A percentile compares a stretch with the other conserved stretches of the same genome.
Conservation (phyloP, 2,329 filamentous ascomycete species). For the Chrysoporthe austroafricana region DNA sequence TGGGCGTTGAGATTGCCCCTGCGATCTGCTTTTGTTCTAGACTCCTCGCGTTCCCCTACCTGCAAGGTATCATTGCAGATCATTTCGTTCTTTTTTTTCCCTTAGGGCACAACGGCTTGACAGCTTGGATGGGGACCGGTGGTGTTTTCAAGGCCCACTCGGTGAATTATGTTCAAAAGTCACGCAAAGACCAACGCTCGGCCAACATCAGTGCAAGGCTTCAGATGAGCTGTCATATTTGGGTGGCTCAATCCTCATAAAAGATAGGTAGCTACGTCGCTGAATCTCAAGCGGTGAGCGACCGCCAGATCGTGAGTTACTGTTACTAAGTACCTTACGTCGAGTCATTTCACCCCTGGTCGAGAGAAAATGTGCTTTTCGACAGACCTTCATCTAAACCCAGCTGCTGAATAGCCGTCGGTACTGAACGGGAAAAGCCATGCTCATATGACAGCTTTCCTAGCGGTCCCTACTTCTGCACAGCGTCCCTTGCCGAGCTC, state of each 20-base stretch:
- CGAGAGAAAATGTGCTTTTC: not conserved
- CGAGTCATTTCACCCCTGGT: not conserved
- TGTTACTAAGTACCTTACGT: no score
- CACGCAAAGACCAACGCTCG: not conserved
- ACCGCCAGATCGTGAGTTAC: not conserved
- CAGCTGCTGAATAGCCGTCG: not conserved
- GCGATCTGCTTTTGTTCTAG: not conserved
- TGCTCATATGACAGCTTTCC: not conserved
- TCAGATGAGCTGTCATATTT: not conserved
- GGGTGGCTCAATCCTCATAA: not conserved
- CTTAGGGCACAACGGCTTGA: not conserved
- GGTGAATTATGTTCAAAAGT: not conserved
- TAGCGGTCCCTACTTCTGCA: not conserved
- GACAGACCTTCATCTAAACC: not conserved
- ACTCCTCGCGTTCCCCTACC: not conserved
- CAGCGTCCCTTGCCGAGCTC: not conserved
- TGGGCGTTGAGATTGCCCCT: not conserved
- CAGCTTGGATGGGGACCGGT: not conserved
- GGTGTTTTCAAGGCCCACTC: not conserved
- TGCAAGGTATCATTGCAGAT: conserved; percentile 1
- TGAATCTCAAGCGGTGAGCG: not conserved
- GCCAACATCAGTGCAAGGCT: not conserved
- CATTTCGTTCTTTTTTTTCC: not conserved
- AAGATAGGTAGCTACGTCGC: not conserved
- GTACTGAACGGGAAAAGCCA: not conserved